Percentiles rank a stretch among this genome's conserved stretches.
phyloP scores from a whole-genome alignment of 441 rosid species.

The Populus hybrid region DNA sequence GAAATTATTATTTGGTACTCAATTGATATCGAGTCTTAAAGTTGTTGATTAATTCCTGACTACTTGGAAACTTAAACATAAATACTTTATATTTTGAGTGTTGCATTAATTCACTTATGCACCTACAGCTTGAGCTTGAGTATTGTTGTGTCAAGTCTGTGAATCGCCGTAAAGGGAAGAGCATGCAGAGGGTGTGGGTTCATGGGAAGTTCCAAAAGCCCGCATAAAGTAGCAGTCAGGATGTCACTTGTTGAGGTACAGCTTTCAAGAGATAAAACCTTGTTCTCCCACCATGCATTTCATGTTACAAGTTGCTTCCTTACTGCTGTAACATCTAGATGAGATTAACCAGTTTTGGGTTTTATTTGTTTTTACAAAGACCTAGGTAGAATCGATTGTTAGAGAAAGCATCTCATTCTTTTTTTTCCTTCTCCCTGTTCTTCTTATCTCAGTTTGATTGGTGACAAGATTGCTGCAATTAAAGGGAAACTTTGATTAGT shows the following conservation, averaged over 20 bases:
- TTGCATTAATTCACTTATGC: conserved; percentile 6
- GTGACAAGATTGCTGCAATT: not conserved
- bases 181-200: conserved; percentile 84
- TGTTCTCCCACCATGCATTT: conserved; percentile 13
- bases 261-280: conserved; percentile 3
- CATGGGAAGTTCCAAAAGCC: conserved; percentile 92
- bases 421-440: not conserved
- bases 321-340: not conserved
- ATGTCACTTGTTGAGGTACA: conserved; percentile 13
- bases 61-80: not conserved
- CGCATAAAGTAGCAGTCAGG: conserved; percentile 6
- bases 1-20: not conserved
- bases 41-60: not conserved
- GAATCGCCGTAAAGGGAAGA: conserved; percentile 65
- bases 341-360: not conserved
- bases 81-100: not conserved
- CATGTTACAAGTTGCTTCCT: not conserved
- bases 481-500: not conserved
- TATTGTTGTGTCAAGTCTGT: conserved; percentile 77
- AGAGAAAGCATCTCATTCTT: not conserved
- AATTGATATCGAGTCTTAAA: not conserved
- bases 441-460: not conserved
- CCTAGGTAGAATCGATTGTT: not conserved
- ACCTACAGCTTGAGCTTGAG: conserved; percentile 70
- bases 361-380: not conserved